These are phyloP conservation scores for Trichoderma erinaceum DNA, from an alignment of 495 filamentous ascomycete species.

Conservation along the genomic window DNA sequence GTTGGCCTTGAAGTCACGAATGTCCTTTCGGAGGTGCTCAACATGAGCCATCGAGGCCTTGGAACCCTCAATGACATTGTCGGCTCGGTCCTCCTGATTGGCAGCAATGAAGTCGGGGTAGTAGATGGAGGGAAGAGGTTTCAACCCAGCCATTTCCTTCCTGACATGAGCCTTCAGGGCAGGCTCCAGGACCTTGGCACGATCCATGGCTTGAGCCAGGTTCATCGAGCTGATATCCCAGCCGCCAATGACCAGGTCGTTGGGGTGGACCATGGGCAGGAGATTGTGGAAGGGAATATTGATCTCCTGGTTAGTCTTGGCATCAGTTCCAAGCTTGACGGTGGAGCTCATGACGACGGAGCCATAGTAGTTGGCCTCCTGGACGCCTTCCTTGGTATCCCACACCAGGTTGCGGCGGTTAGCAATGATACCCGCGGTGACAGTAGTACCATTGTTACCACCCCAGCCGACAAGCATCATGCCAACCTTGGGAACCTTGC, in stretches of 20 bases:
- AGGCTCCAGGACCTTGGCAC: slow-evolving; percentile 89
- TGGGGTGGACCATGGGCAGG: slow-evolving; percentile 95
- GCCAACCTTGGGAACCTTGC: slow-evolving; percentile 86
- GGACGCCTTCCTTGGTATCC: slow-evolving; percentile 87
- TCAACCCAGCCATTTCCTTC: slow-evolving; percentile 88
- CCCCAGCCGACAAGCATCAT: slow-evolving; percentile 98
- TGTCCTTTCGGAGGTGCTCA: slow-evolving; percentile 89
- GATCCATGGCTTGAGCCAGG: slow-evolving; percentile 89
- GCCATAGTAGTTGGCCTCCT: slow-evolving; percentile 91
- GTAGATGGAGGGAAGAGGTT: slow-evolving; percentile 90
- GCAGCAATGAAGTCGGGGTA: slow-evolving; percentile 99
- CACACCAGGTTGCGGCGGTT: slow-evolving; percentile 81
- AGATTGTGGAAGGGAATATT: slow-evolving; percentile 94
- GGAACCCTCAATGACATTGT: slow-evolving; percentile 78
- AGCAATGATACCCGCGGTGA: slow-evolving; percentile 95
- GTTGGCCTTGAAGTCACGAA: slow-evolving; percentile 85
- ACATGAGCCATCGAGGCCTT: slow-evolving; percentile 84
- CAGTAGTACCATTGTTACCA: slow-evolving; percentile 96
- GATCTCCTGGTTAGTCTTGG: slow-evolving; percentile 79
- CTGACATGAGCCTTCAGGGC: slow-evolving; percentile 79
- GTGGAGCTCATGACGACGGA: slow-evolving; percentile 96
- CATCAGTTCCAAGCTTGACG: slow-evolving; percentile 87
- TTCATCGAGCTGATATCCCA: slow-evolving; percentile 95
- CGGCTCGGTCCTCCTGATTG: slow-evolving; percentile 95
- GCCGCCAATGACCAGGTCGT: slow-evolving; percentile 90